Conservation (phyloP, 1,284 basidiomycete genomes). For the Afroboletus lepidellus region DNA sequence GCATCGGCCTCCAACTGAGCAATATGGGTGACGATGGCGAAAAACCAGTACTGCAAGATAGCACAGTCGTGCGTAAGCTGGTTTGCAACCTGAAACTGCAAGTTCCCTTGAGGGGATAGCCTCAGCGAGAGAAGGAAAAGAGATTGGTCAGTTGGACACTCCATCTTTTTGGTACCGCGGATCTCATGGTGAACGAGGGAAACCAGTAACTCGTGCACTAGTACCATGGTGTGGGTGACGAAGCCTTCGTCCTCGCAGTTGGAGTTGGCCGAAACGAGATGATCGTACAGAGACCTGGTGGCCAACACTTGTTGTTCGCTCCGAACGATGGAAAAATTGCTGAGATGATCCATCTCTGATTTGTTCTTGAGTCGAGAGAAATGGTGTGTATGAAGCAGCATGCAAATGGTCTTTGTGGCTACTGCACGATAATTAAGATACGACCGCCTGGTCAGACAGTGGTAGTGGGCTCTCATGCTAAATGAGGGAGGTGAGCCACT, state of each 20-base stretch:
- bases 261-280: neutral
- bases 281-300: neutral
- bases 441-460: neutral
- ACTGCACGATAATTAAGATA: neutral
- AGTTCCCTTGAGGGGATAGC: neutral
- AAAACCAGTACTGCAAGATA: neutral
- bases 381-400: neutral
- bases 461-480: slow-evolving; percentile 5
- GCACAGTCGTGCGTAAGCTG: neutral
- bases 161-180: slow-evolving; percentile 1
- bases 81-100: neutral
- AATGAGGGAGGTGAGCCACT: neutral
- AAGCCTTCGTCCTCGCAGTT: neutral
- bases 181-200: too few relatives aligned
- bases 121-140: neutral
- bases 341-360: neutral
- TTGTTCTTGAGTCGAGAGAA: slow-evolving; percentile 5
- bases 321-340: neutral
- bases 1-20: neutral
- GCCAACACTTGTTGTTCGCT: neutral
- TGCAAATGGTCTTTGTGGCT: slow-evolving; percentile 2
- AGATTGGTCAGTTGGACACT: neutral
- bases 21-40: neutral
- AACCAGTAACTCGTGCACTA: neutral
- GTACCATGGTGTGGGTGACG: neutral